Base-by-base conservation (phyloP, 805 yeast species). In the Hanseniaspora thailandica region DNA sequence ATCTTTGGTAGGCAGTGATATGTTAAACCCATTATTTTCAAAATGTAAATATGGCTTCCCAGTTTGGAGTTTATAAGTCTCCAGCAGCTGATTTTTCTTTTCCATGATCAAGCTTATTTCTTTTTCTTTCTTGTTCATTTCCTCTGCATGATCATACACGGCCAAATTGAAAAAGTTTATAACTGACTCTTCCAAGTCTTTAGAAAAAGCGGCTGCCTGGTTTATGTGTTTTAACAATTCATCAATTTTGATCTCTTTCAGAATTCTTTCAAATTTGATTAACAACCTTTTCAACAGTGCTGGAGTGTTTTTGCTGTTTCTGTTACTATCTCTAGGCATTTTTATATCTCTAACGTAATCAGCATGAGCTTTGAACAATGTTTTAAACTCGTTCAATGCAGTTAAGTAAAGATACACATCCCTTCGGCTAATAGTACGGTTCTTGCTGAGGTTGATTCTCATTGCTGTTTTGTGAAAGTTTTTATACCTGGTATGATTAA, bases 361-460 rank as follows among this genome's bases (percentile, higher is more conserved):
- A 52, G 60, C 55, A 31, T 70, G 66, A 13, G 57, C 31, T 17
- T 58, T 58, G 38, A 72, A 68, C 22, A 66, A 61, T 0, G 64
- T 66, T 31, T 64, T 55, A 12, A 78, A 61, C 17, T 69, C 66
- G 3, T 65, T 61, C 44, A 81, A 63, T 31, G 71, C 72, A 41
- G 70, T 71, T 52, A 86, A 64, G 55, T 81, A 76, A 33, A 67
- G 61, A 57, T 75, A 82, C 2, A 82, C 66, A 56, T 86, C 89
- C 49, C 73, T 77, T 34, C 86, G 72, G n/a, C 41, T 30, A n/a
- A 49, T 25, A 5, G 28, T 5, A 7, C 77, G 71, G 13, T 80
- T 75, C 20, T 76, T 70, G 1, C 76, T 76, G 60, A 83, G 83
- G 54, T 81, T 79, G 4, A 84, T 69, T 55, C 80, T 74, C 55